phyloP scores from a whole-genome alignment of 108 stramenopile species.

The Nitzschia sp. region DNA sequence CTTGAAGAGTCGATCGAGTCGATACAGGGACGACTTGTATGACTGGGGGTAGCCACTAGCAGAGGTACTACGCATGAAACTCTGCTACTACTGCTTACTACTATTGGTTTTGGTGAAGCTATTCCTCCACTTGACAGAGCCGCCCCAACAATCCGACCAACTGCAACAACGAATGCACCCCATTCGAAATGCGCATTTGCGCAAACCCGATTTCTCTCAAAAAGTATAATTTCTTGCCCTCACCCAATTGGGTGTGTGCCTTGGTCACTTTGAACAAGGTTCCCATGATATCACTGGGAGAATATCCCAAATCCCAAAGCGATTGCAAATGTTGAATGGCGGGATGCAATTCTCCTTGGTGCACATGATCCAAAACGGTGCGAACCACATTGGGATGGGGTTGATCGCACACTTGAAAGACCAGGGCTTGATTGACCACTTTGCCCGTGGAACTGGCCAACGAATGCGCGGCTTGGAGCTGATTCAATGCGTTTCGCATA shows the following conservation, averaged over 20 bases:
- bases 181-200: constrained; percentile 93
- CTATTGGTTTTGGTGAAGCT: too few species aligned
- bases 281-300: constrained; percentile 88
- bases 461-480: constrained; percentile 89
- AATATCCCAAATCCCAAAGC: constrained; percentile 79
- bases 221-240: constrained; percentile 84
- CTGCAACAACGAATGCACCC: constrained; percentile 76
- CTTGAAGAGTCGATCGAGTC: too few species aligned
- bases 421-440: constrained; percentile 83
- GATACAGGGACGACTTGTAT: too few species aligned
- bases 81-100: too few species aligned
- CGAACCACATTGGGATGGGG: constrained; percentile 94
- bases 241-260: constrained; percentile 63
- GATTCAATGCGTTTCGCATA: constrained; percentile 98
- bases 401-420: constrained; percentile 99
- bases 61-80: too few species aligned
- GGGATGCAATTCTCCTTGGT: constrained; percentile 55
- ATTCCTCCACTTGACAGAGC: constrained; percentile 52
- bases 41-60: too few species aligned
- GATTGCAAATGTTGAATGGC: constrained; percentile 55
- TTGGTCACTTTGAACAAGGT: constrained; percentile 95
- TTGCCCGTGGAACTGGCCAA: constrained; percentile 55
- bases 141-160: constrained; percentile 84
- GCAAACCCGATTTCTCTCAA: constrained; percentile 92
- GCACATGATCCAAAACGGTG: constrained; percentile 70